Base-by-base conservation (phyloP, 352 stramenopile species). In the Phytopythium delawarense region DNA sequence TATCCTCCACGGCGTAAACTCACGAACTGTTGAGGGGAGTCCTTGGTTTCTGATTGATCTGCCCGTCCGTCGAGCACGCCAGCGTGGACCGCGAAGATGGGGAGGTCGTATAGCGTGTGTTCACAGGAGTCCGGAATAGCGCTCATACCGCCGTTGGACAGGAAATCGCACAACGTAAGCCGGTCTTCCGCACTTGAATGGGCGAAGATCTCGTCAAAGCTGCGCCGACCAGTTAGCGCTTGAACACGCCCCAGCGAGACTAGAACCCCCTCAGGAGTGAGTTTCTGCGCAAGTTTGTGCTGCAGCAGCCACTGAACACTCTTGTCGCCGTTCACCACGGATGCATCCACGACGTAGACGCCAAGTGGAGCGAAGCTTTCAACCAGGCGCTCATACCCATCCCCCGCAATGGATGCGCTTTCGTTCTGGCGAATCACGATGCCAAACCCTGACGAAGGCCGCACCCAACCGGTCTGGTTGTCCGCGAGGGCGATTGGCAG, bases 261-360 rank as follows among this genome's bases (percentile, higher is more conserved):
- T 11, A 89, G 32, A 35, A 89, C 40, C 16, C 78, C 78, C 55
- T 78, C 65, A 1, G 78, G 75, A 62, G 73, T 74, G 16, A 87
- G 59, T 32, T 70, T 80, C 58, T 79, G 68, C n/a, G 65, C 78
- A 61, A 74, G 65, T 15, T 78, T 77, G 18, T 70, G 63, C 0
- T 57, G 48, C 54, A 87, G 34, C 25, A 89, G 30, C 78, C 78
- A 89, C 32, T 76, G 65, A 18, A 62, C 57, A n/a, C 51, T 75
- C 35, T 66, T 79, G 42, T 84, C 67, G 44, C 77, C 72, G 21
- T 39, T 69, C 15, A 89, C 40, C 25, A 78, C 72, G 7, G 67
- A 71, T 20, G 62, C 66, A 63, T 89, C 71, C 15, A 89, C 54
- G 13, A 79, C 62, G 54, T 70, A 66, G 54, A 89, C 62, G 7